Conservation (phyloP, 148 eudicot species). For the Tetragonia tetragonoides region DNA sequence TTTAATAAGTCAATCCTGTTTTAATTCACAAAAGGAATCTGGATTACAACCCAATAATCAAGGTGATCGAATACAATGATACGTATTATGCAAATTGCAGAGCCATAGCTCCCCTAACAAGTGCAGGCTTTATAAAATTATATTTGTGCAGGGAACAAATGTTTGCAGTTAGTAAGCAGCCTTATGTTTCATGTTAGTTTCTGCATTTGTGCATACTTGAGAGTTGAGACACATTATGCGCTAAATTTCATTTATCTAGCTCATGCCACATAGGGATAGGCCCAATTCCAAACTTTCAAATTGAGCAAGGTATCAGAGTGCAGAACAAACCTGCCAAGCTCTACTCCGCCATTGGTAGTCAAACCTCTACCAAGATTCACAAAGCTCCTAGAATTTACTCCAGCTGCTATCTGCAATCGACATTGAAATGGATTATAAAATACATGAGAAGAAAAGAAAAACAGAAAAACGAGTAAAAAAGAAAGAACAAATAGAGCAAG, state of each 20-base stretch:
- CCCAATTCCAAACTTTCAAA: neutral
- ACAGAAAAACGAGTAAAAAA: neutral
- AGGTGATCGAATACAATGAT: neutral
- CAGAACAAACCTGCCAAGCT: slow-evolving; percentile 63
- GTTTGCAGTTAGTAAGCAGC: neutral
- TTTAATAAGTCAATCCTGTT: neutral
- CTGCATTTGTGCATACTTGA: neutral
- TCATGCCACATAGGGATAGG: neutral
- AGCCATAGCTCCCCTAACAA: neutral
- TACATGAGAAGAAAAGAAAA: neutral
- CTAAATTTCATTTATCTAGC: neutral
- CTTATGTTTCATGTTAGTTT: neutral
- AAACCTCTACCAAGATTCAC: slow-evolving; percentile 39
- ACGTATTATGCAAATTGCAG: neutral
- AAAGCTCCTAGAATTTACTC: slow-evolving; percentile 36
- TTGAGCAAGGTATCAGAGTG: neutral
- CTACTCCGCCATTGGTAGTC: slow-evolving; percentile 45
- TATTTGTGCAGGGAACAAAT: neutral
- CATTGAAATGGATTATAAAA: neutral
- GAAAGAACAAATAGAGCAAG: neutral
- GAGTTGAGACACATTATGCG: neutral
- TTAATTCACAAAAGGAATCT: neutral
- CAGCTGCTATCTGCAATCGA: slow-evolving; percentile 38
- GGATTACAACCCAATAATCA: neutral
- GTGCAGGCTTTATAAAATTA: neutral